Percentiles rank a stretch among this genome's conserved stretches.
These are phyloP conservation scores for Syzygium malaccense DNA, from an alignment of 441 rosid genomes.

Conservation along the genomic window DNA sequence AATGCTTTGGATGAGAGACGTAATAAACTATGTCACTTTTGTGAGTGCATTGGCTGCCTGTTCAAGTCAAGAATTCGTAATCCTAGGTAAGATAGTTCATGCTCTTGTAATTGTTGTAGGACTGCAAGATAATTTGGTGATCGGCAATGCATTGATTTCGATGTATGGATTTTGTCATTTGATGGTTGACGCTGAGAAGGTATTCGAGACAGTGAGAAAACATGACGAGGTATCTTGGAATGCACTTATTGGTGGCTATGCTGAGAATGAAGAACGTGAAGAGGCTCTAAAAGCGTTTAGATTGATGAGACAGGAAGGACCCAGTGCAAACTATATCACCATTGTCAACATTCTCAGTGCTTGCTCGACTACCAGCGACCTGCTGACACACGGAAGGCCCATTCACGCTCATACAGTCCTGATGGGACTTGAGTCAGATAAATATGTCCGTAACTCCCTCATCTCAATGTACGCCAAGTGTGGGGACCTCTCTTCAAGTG, in stretches of 20 bases:
- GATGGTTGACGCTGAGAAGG: slow-evolving; percentile 45
- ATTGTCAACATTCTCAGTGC: slow-evolving; percentile 66
- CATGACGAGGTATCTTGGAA: slow-evolving; percentile 68
- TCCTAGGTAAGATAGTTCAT: slow-evolving; percentile 59
- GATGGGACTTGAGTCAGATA: slow-evolving; percentile 51
- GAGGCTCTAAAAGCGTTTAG: slow-evolving; percentile 43
- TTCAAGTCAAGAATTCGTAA: slow-evolving; percentile 31
- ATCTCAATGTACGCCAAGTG: slow-evolving; percentile 79
- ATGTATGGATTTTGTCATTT: slow-evolving; percentile 56
- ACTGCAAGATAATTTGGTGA: slow-evolving; percentile 42
- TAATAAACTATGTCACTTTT: slow-evolving; percentile 54
- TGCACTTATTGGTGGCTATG: slow-evolving; percentile 74
- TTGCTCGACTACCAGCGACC: slow-evolving; percentile 34
- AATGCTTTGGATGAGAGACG: slow-evolving; percentile 32
- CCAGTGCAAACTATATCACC: slow-evolving; percentile 50
- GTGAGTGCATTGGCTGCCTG: slow-evolving; percentile 72
- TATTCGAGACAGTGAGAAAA: slow-evolving; percentile 37
- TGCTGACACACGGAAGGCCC: slow-evolving; percentile 47
- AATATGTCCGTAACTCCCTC: slow-evolving; percentile 60
- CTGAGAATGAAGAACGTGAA: slow-evolving; percentile 40
- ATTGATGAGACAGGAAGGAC: slow-evolving; percentile 49
- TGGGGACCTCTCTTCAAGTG: slow-evolving; percentile 61
- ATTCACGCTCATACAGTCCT: slow-evolving; percentile 45
- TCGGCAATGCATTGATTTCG: slow-evolving; percentile 64
- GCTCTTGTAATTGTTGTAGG: slow-evolving; percentile 48